Evolutionary conservation across 1,284 basidiomycete genomes (phyloP), one percentile per base, ranked within the genome.

Genomic region (Tilletiaria anomala): DNA sequence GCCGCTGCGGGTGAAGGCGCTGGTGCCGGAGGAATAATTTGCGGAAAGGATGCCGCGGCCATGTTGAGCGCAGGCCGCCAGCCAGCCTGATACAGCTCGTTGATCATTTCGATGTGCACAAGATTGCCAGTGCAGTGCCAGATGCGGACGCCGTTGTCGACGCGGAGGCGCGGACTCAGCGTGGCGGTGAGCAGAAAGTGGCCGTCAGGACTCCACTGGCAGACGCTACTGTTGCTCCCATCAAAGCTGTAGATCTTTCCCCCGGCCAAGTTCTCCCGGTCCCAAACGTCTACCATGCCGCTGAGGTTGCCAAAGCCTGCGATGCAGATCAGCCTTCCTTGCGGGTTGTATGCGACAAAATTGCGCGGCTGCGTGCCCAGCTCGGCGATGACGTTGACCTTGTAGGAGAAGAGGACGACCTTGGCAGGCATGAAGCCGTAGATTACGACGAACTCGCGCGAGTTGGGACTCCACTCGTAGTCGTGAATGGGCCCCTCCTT

Each of bases 361-460:
- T 97, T 97, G 68, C 80, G 78, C 36, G 86, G 87, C 18, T 81
- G 77, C 12, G 79, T 73, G 43, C 88, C 88, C 60, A 96, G 94
- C 56, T 93, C 88, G 64, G 89, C 82, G 32, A 93, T 72, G 3
- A 81, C 74, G 48, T 83, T 82, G 47, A 87, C 84, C 35, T 87
- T 82, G 58, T 83, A 79, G 67, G 94, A 87, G 64, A 93, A 96
- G 15, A 93, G 69, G 70, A 83, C 80, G 0, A 81, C 78, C 68
- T 91, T 89, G 12, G 91, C 86, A 1, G 91, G 93, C 85, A 96
- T 96, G 69, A 79, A 96, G 54, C 91, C 89, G 65, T 96, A 96
- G 36, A 88, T 80, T 26, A 96, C 89, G 46, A 80, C 79, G 61
- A 96, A 97, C 69, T 97, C 91, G 66, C 89, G 85, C 17, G 56